Base-by-base conservation (phyloP, 352 stramenopile species). In the Globisporangium uncinulatum region DNA sequence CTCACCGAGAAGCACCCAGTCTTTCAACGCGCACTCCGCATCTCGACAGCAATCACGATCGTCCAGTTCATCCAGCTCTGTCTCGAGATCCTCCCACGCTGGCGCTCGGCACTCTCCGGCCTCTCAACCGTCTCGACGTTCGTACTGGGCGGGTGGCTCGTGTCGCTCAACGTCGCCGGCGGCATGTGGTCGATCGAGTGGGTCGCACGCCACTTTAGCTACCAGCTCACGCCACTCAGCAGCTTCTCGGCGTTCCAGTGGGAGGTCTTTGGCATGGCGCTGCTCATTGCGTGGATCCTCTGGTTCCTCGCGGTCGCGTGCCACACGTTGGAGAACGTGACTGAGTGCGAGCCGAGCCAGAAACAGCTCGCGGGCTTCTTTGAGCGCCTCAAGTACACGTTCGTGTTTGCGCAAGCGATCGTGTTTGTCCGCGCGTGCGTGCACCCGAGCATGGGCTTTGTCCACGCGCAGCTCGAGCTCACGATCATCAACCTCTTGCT, bases 401-500 rank as follows among this genome's bases (percentile, higher is more conserved):
- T 94, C 34, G 76, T 81, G 19, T 59, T 89, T 39, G 83, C 83
- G 32, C 83, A 94, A 52, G 77, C 66, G 9, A 86, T 94, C 62
- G 74, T 94, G 21, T 94, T 94, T 50, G 62, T 83, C 31, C 75
- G 84, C 32, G 84, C 84, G 4, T 92, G 80, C 42, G 44, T 94
- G 29, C 84, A 92, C 62, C 84, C 84, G 11, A 69, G 74, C 44
- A 94, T 94, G 84, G 84, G 84, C 1, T 94, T 94, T 46, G 84
- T 94, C 24, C 84, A 94, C 50, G 84, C 84, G 17, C 84, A 94
- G 56, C 73, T 94, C 14, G 84, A 94, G 65, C 78, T 94, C 34
- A 94, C 84, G 8, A 94, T 94, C 56, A 92, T 94, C 70, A 94
- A 94, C 61, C 59, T 94, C 51, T 65, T 94, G 36, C 67, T 94